Evolutionary conservation across 768 basidiomycete species (phyloP), one percentile per base, ranked within the genome.

Genomic region (Clitopilus passeckerianus): DNA sequence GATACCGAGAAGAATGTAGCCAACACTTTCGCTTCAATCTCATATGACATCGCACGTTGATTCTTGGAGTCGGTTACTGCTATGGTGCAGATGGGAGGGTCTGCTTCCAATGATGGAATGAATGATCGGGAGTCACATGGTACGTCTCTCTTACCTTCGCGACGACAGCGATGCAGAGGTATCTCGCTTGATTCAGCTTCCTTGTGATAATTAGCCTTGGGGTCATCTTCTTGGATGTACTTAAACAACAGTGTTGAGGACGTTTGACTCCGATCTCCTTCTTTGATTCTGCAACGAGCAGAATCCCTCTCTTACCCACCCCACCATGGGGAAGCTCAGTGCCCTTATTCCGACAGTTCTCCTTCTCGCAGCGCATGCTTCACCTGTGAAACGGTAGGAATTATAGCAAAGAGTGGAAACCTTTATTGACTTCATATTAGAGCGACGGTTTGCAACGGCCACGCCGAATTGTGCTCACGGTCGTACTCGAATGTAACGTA

Each of bases 401-500:
- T n/a, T 22, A 4, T 2, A 5, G 3, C 3, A 50, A 23, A 9
- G 4, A 9, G 12, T 23, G 15, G 10, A 12, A n/a, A 4, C 46
- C n/a, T 18, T 4, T 16, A 18, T 50, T 50, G 1, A 9, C 18
- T 8, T 10, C 54, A 33, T n/a, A 15, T 14, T 18, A 55, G 54
- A 3, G 27, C 54, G 23, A 9, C 54, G 10, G 30, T 33, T 12
- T 65, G 62, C 41, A 65, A 63, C 53, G 62, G 64, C 10, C 60
- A 61, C 30, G 60, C 61, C 0, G 64, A 65, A 56, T 24, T 65
- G 23, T 65, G 64, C 16, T 34, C 58, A 15, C 60, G 64, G 9
- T 60, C 57, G 1, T 65, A 65, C 27, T 54, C 59, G 6, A 65
- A 65, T 22, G 60, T 65, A 8, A 65, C 64, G 1, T 65, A 53